Base-by-base conservation (phyloP, 805 yeast genomes). In the Yarrowia hollandica region DNA sequence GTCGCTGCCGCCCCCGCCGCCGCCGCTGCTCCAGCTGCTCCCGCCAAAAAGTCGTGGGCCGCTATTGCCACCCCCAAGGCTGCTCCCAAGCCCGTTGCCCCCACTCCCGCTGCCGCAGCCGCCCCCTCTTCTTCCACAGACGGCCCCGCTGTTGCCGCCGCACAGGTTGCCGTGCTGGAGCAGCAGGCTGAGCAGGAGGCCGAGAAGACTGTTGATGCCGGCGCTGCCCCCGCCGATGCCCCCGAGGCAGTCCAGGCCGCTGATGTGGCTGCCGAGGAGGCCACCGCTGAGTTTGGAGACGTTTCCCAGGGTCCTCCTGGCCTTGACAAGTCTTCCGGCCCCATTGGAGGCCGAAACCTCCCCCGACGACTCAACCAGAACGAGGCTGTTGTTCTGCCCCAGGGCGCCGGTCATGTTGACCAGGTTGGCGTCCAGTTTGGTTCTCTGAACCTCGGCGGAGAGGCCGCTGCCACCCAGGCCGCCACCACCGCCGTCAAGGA, bases 381-480 rank as follows among this genome's bases (percentile, higher is more conserved):
- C 68, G 77, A 76, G 28, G 75, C 73, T 14, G 74, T 81, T 28
- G 80, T 75, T 59, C 75, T 83, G 28, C 79, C 84, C 68, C 88
- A 88, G 63, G 74, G 75, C 39, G 71, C 79, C 34, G 74, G 79
- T 42, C 78, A 73, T 64, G 69, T 77, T 57, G 75, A 73, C 67
- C 72, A 79, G 50, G 79, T 80, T 25, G 85, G 83, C 63, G 83
- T 84, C 37, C 82, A 85, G 30, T 83, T 84, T 66, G 88, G 88
- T 60, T 80, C 85, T 11, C 73, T 82, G 64, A 71, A 79, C 22
- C 72, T 80, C 60, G 80, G 77, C 28, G 76, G 74, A 25, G 77
- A 73, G 55, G 68, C 68, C 37, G 71, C 68, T 38, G 62, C 66
- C 16, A 61, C 60, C 31, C 48, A 35, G 23, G 52, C 56, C 11